Conservation (phyloP, 176 grass and related monocot genomes). For the Hordeum marinum region DNA sequence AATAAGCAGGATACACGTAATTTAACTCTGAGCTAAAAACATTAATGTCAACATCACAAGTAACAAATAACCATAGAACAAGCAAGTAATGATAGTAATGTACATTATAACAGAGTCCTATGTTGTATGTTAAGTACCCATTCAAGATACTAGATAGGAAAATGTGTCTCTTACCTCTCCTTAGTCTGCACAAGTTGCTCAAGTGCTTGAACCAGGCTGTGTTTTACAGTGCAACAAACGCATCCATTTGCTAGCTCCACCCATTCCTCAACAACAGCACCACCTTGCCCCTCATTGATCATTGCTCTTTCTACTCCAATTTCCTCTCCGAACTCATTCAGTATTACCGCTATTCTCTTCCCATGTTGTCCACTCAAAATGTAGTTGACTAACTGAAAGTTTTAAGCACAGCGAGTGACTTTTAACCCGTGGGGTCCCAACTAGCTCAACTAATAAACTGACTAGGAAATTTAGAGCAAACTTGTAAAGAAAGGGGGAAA, state of each 20-base stretch:
- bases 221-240: slow-evolving; percentile 92
- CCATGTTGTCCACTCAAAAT: slow-evolving; percentile 81
- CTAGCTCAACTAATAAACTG: neutral
- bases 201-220: slow-evolving; percentile 94
- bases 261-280: slow-evolving; percentile 90
- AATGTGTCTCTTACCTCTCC: slow-evolving; percentile 53
- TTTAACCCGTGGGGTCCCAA: neutral
- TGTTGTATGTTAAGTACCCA: neutral
- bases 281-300: slow-evolving; percentile 94
- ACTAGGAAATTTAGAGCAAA: neutral
- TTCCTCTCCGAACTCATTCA: slow-evolving; percentile 96
- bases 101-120: neutral
- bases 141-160: neutral
- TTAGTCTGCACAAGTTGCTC: slow-evolving; percentile 93
- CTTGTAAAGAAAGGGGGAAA: neutral
- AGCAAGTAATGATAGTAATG: neutral
- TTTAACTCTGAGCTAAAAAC: neutral
- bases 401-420: neutral
- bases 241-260: slow-evolving; percentile 96
- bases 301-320: slow-evolving; percentile 93
- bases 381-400: slow-evolving; percentile 83
- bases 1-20: neutral
- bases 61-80: slow-evolving; percentile 1
- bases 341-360: slow-evolving; percentile 84
- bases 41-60: neutral